Percentiles rank a stretch among this genome's conserved stretches.
phyloP scores from a whole-genome alignment of 345 rosid genomes.

The Orychophragmus violaceus region DNA sequence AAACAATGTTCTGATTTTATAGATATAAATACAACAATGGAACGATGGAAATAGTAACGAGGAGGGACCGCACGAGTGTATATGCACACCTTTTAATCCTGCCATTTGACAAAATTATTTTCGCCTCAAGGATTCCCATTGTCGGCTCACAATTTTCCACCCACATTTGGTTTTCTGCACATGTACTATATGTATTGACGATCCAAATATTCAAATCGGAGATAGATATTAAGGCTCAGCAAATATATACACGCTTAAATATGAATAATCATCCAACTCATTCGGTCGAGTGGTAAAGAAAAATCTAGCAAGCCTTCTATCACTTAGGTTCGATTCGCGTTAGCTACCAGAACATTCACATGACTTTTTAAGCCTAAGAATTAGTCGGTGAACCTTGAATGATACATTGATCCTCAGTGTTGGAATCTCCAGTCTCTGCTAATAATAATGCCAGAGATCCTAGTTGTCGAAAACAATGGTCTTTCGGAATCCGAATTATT shows the following conservation, averaged over 20 bases:
- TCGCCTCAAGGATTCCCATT: constrained; percentile 19
- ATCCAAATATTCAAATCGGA: neutral
- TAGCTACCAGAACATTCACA: too few relatives aligned
- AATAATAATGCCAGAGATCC: too few relatives aligned
- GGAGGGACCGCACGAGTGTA: constrained; percentile 31
- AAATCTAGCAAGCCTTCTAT: too few relatives aligned
- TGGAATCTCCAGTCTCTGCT: too few relatives aligned
- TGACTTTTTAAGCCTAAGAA: too few relatives aligned
- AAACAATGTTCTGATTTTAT: neutral
- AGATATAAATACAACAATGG: neutral
- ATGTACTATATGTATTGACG: constrained; percentile 8
- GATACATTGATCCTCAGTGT: too few relatives aligned
- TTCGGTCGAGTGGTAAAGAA: too few relatives aligned
- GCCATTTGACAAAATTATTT: neutral
- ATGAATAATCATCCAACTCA: neutral
- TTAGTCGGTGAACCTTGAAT: too few relatives aligned
- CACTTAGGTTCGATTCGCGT: too few relatives aligned
- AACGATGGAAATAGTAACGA: constrained; percentile 16
- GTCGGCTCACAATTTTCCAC: constrained; percentile 20
- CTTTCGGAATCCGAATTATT: too few relatives aligned
- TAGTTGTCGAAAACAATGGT: too few relatives aligned
- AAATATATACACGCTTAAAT: neutral
- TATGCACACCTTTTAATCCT: neutral
- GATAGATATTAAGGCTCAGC: neutral
- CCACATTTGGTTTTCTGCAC: constrained; percentile 15